Evolutionary conservation across 129 eudicot species (phyloP).

Genomic region (Heracleum sosnowskyi): DNA sequence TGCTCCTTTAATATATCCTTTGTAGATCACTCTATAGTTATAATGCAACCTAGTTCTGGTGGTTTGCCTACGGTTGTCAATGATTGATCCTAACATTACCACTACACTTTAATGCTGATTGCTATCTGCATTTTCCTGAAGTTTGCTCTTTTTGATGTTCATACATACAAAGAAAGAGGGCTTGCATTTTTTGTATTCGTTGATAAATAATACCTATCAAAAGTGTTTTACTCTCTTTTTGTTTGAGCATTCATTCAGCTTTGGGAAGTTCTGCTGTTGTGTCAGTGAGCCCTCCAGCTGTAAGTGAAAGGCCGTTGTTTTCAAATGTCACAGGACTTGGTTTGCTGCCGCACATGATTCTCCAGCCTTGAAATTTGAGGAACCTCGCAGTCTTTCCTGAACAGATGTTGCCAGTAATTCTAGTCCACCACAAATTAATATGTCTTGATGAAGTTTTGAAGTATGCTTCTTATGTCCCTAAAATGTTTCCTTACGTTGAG

Average conservation of each 20-base stretch:
- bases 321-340: slow-evolving; percentile 91
- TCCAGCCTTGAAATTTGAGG: too few species aligned
- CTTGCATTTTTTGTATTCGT: not conserved
- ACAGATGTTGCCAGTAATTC: slow-evolving; percentile 25
- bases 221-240: not conserved
- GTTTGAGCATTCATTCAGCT: slow-evolving; percentile 32
- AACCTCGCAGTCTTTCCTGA: slow-evolving; percentile 14
- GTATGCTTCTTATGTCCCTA: not conserved
- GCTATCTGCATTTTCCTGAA: not conserved
- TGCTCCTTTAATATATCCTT: not conserved
- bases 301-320: slow-evolving; percentile 55
- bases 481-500: not conserved
- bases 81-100: not conserved
- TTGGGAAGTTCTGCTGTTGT: slow-evolving; percentile 58
- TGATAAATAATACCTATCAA: too few species aligned
- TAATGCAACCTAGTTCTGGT: not conserved
- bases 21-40: too few species aligned
- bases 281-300: slow-evolving; percentile 60
- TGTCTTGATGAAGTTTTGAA: not conserved
- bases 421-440: not conserved
- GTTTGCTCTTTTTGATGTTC: not conserved
- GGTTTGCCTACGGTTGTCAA: not conserved
- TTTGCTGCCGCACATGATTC: slow-evolving; percentile 81
- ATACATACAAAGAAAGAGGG: not conserved
- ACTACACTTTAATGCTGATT: not conserved